These are phyloP conservation scores for Hyphopichia pseudoburtonii DNA, from an alignment of 1,139 yeast species.

Conservation along the genomic window DNA sequence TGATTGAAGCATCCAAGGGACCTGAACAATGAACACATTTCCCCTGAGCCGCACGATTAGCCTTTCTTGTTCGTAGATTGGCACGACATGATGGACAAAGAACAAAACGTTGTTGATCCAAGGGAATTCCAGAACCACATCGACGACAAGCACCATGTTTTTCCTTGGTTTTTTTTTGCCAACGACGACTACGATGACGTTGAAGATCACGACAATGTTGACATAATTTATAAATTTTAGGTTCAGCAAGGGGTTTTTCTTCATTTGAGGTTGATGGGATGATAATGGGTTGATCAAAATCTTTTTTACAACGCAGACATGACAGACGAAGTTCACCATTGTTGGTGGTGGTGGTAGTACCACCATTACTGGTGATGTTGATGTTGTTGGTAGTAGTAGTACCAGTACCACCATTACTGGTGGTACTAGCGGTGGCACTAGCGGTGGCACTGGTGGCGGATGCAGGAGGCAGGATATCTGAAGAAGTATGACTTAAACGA, in stretches of 20 bases:
- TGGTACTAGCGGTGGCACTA: neutral
- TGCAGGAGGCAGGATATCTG: neutral
- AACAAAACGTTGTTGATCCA: conserved; percentile 51
- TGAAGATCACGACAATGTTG: conserved; percentile 65
- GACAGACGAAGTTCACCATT: conserved; percentile 11
- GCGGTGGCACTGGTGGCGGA: conserved; percentile 3
- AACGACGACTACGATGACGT: conserved; percentile 58
- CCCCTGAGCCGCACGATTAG: conserved; percentile 60
- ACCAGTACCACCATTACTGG: neutral
- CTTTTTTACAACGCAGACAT: conserved; percentile 63
- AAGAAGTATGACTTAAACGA: neutral
- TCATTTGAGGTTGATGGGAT: conserved; percentile 30
- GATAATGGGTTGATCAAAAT: conserved; percentile 47
- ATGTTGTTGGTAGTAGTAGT: neutral
- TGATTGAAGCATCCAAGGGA: conserved; percentile 49
- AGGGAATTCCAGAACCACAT: conserved; percentile 57
- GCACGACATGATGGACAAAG: conserved; percentile 61
- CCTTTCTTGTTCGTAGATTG: conserved; percentile 54
- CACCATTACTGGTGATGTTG: neutral
- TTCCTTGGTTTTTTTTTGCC: conserved; percentile 63
- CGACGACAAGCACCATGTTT: conserved; percentile 64
- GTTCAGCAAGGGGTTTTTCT: conserved; percentile 35
- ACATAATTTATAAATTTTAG: conserved; percentile 56
- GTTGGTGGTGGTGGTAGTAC: neutral
- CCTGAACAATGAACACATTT: conserved; percentile 70